Conservation (phyloP, 768 basidiomycete species). For the Fomitopsis serialis region DNA sequence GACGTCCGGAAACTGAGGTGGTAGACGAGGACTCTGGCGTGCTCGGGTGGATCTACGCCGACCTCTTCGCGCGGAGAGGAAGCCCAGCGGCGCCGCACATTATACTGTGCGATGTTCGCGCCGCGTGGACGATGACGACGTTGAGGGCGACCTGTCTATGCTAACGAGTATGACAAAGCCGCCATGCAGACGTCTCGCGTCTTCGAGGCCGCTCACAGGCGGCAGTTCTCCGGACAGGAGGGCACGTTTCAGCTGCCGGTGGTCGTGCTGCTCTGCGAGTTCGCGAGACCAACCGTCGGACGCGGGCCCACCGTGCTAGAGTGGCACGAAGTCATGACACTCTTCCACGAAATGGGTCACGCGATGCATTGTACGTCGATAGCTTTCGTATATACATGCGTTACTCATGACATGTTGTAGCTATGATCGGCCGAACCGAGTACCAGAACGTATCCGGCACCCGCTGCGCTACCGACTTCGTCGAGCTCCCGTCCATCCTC, state of each 20-base stretch:
- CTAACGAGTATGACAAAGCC: constrained; percentile 28
- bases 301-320: constrained; percentile 68
- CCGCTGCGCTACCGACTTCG: constrained; percentile 96
- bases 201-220: constrained; percentile 60
- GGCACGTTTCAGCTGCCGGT: constrained; percentile 85
- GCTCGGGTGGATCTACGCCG: constrained; percentile 93
- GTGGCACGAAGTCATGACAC: constrained; percentile 91
- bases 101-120: constrained; percentile 96
- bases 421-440: constrained; percentile 96
- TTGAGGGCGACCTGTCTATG: constrained; percentile 51
- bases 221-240: constrained; percentile 52
- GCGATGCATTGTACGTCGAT: constrained; percentile 93
- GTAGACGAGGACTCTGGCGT: constrained; percentile 83
- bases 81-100: constrained; percentile 90
- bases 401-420: constrained; percentile 35
- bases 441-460: constrained; percentile 98
- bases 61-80: constrained; percentile 80
- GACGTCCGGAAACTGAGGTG: constrained; percentile 90
- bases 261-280: constrained; percentile 89
- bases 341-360: constrained; percentile 99
- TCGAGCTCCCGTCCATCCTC: constrained; percentile 94
- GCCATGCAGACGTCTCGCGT: constrained; percentile 39
- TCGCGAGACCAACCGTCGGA: constrained; percentile 55
- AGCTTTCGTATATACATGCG: neutral
- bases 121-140: constrained; percentile 88